Conservation (phyloP, 73 alveolate genomes). For the Paramecium sexaurelia region DNA sequence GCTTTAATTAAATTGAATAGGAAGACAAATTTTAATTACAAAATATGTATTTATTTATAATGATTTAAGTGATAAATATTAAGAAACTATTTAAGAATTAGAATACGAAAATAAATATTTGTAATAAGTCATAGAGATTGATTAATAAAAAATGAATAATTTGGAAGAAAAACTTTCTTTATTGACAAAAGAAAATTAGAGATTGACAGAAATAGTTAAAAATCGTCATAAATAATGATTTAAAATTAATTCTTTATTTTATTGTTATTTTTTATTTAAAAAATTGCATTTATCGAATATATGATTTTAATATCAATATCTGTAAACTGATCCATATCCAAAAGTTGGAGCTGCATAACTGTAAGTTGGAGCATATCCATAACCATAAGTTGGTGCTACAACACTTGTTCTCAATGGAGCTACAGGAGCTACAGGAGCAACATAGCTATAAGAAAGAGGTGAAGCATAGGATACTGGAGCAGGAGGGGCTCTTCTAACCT, state of each 20-base stretch:
- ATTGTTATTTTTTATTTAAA: not conserved
- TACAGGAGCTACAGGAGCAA: slow-evolving; percentile 29
- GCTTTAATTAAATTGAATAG: not conserved
- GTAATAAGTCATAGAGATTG: not conserved
- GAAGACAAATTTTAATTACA: not conserved
- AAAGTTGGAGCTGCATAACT: slow-evolving; percentile 32
- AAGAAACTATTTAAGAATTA: slow-evolving; percentile 7
- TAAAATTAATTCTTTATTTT: not conserved
- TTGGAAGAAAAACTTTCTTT: not conserved
- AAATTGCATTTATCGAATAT: not conserved
- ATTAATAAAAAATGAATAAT: slow-evolving; percentile 1
- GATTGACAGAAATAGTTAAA: slow-evolving; percentile 28
- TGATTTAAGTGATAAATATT: not conserved
- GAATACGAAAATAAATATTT: slow-evolving; percentile 20
- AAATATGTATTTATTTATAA: not conserved
- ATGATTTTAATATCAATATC: slow-evolving; percentile 2
- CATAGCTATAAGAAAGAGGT: slow-evolving; percentile 37
- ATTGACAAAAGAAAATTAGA: slow-evolving; percentile 21
- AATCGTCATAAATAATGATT: slow-evolving; percentile 26
- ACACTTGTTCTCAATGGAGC: not conserved
- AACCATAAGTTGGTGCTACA: slow-evolving; percentile 49
- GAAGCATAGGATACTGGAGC: slow-evolving; percentile 20
- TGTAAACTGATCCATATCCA: slow-evolving; percentile 30
- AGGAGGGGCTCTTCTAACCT: slow-evolving; percentile 53
- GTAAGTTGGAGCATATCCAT: slow-evolving; percentile 22